phyloP scores from a whole-genome alignment of 352 stramenopile genomes.

The Globisporangium camurandrum region DNA sequence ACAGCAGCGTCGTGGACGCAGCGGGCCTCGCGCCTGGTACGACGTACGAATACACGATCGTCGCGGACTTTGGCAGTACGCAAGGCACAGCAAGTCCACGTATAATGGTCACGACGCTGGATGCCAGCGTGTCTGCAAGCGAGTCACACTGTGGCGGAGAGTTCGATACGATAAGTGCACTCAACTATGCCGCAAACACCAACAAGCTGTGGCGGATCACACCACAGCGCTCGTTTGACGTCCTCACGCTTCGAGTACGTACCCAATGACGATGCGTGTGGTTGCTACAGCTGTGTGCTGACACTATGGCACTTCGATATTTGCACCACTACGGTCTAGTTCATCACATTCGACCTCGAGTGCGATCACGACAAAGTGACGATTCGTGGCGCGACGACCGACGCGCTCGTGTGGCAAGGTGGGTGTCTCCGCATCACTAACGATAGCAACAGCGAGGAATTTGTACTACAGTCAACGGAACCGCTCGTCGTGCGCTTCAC shows the following conservation, averaged over 20 bases:
- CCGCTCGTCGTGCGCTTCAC: conserved; percentile 30
- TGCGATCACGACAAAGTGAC: conserved; percentile 56
- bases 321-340: conserved; percentile 10
- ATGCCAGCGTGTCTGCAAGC: background rate
- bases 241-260: conserved; percentile 22
- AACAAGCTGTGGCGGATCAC: conserved; percentile 30
- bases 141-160: conserved; percentile 18
- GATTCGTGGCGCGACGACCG: conserved; percentile 26
- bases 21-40: conserved; percentile 2
- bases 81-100: conserved; percentile 8
- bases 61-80: conserved; percentile 8
- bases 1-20: conserved; percentile 9
- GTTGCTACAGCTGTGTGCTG: too few relatives aligned
- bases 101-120: conserved; percentile 13
- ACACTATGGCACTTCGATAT: background rate
- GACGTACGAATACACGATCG: conserved; percentile 17
- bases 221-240: conserved; percentile 13
- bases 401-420: conserved; percentile 34
- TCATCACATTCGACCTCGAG: conserved; percentile 46
- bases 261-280: too few relatives aligned
- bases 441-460: conserved; percentile 20
- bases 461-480: conserved; percentile 26
- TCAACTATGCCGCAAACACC: conserved; percentile 26
- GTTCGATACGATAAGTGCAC: conserved; percentile 19
- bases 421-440: conserved; percentile 43